Percentiles rank a stretch among this genome's conserved stretches.
These are phyloP conservation scores for Podila epigama DNA, from an alignment of 192 early-diverging fungal species.

Conservation along the genomic window DNA sequence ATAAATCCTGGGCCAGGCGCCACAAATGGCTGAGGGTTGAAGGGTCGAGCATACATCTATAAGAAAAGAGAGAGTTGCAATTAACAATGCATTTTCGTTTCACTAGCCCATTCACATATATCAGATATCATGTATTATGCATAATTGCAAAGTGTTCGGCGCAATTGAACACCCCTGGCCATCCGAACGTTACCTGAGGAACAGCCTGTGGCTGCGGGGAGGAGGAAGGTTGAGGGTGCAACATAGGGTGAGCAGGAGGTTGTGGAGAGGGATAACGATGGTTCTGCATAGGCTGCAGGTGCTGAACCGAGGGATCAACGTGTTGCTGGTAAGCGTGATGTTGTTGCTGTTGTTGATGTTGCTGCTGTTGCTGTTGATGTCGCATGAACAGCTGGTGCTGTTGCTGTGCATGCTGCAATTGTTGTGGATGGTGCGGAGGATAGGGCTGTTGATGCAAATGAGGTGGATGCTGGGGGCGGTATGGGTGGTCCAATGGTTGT, in stretches of 20 bases:
- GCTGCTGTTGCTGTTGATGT: conserved; percentile 13
- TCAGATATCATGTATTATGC: too few relatives aligned
- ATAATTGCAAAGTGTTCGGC: too few relatives aligned
- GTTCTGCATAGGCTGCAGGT: conserved; percentile 16
- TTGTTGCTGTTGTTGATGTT: conserved; percentile 10
- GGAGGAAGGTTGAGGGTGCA: conserved; percentile 1
- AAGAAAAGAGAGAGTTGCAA: not conserved
- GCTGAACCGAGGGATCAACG: conserved; percentile 9
- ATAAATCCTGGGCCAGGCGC: conserved; percentile 15
- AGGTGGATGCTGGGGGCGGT: conserved; percentile 17
- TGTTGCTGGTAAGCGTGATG: conserved; percentile 10
- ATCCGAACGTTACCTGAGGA: not conserved
- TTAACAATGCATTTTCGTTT: not conserved
- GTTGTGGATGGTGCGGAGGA: conserved; percentile 13
- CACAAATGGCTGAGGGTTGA: conserved; percentile 8
- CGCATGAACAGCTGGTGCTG: conserved; percentile 17
- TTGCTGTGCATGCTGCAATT: conserved; percentile 15
- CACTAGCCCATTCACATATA: not conserved
- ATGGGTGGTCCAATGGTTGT: conserved; percentile 29
- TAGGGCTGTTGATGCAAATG: conserved; percentile 20
- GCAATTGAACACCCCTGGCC: too few relatives aligned
- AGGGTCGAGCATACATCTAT: not conserved
- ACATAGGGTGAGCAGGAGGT: conserved; percentile 23
- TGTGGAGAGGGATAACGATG: conserved; percentile 25
- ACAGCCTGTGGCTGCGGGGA: conserved; percentile 18